phyloP scores from a whole-genome alignment of 2,329 filamentous ascomycete genomes.

The Fusarium chlamydosporum region DNA sequence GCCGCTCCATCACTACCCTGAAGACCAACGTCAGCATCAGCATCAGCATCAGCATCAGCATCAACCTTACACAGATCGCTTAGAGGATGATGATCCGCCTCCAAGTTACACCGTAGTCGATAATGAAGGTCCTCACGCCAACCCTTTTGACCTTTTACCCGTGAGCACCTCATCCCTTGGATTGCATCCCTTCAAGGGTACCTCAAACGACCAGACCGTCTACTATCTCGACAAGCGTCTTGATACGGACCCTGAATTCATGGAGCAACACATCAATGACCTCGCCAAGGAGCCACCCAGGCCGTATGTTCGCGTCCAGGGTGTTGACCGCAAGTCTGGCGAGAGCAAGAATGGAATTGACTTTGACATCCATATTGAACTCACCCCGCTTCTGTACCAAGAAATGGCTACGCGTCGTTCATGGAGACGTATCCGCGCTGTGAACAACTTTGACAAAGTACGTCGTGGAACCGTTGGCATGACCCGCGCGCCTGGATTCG shows the following conservation, averaged over 20 bases:
- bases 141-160: conserved; percentile 34
- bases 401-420: conserved; percentile 58
- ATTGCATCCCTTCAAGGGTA: conserved; percentile 52
- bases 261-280: conserved; percentile 61
- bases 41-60: conserved; percentile 11
- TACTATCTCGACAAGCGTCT: conserved; percentile 63
- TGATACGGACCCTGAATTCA: conserved; percentile 60
- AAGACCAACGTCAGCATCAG: conserved; percentile 19
- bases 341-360: conserved; percentile 65
- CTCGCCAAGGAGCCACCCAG: conserved; percentile 66
- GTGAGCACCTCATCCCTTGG: conserved; percentile 35
- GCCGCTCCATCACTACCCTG: conserved; percentile 46
- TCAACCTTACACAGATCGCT: conserved; percentile 32
- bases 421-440: conserved; percentile 64
- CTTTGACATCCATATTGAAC: conserved; percentile 71
- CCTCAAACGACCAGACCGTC: conserved; percentile 54
- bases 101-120: conserved; percentile 43
- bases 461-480: conserved; percentile 74
- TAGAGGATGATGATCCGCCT: conserved; percentile 35
- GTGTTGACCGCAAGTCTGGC: conserved; percentile 64
- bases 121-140: conserved; percentile 35
- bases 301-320: conserved; percentile 66
- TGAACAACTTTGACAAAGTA: conserved; percentile 71
- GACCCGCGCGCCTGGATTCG: conserved; percentile 63
- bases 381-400: conserved; percentile 70